These are phyloP conservation scores for Tolypocladium guangdongense DNA, from an alignment of 2,329 filamentous ascomycete species.

Conservation along the genomic window DNA sequence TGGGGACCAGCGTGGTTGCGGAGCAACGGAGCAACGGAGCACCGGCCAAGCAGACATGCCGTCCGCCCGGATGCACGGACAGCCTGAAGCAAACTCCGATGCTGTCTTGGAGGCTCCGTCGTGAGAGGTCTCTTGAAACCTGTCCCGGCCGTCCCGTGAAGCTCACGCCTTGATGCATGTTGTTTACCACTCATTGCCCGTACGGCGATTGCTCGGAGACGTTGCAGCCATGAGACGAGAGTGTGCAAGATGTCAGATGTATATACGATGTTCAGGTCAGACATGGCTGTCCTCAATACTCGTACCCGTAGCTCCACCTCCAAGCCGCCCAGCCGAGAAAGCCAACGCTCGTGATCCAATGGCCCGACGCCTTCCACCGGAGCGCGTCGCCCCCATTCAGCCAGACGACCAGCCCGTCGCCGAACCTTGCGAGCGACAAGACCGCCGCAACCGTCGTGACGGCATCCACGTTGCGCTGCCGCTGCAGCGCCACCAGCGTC, in stretches of 20 bases:
- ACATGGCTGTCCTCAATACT: too few species aligned
- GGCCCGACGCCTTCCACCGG: slow-evolving; percentile 11
- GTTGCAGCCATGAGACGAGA: too few species aligned
- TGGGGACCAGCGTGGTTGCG: background rate
- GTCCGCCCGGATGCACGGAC: background rate
- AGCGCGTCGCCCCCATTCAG: slow-evolving; percentile 13
- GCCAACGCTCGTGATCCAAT: slow-evolving; percentile 14
- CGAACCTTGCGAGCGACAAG: slow-evolving; percentile 17
- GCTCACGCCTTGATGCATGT: too few species aligned
- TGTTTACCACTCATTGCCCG: too few species aligned
- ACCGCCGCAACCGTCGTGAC: slow-evolving; percentile 18
- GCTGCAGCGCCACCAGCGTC: slow-evolving; percentile 15
- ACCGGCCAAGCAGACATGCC: too few species aligned
- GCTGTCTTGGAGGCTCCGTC: too few species aligned
- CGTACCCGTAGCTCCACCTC: slow-evolving; percentile 9
- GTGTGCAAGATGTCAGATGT: too few species aligned
- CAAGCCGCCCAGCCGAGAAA: slow-evolving; percentile 16
- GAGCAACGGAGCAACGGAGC: slow-evolving; percentile 2
- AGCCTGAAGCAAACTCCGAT: too few species aligned
- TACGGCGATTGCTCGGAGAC: too few species aligned
- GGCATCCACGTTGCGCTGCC: slow-evolving; percentile 15
- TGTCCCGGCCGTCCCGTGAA: too few species aligned
- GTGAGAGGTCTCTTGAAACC: too few species aligned
- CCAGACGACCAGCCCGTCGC: slow-evolving; percentile 22
- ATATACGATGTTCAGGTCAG: too few species aligned